Conservation (phyloP, 2,329 filamentous ascomycete species). For the Fonsecaea erecta region DNA sequence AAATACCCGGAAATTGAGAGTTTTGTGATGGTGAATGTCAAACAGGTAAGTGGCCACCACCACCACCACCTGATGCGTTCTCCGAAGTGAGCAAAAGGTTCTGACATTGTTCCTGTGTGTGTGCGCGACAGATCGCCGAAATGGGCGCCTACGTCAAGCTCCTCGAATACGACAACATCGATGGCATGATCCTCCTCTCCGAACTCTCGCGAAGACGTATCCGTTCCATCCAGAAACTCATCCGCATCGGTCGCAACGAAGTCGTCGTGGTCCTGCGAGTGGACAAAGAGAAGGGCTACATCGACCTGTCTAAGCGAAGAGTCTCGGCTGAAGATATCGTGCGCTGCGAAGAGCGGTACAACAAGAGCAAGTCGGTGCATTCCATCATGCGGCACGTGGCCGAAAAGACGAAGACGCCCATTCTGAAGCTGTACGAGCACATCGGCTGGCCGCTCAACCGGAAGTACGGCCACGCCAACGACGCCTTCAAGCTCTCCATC, state of each 20-base stretch:
- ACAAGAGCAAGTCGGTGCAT: conserved; percentile 99
- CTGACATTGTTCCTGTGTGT: conserved; percentile 20
- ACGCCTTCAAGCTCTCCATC: conserved; percentile 99
- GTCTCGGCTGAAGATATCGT: conserved; percentile 97
- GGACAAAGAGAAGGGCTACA: conserved; percentile 99
- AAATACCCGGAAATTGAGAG: conserved; percentile 98
- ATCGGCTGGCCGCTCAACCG: conserved; percentile 98
- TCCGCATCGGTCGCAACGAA: conserved; percentile 96
- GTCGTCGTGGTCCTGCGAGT: conserved; percentile 98
- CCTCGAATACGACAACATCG: conserved; percentile 99
- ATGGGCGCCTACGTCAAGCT: conserved; percentile 99
- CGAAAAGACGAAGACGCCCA: conserved; percentile 93
- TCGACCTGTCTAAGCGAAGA: conserved; percentile 97
- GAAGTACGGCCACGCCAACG: conserved; percentile 94
- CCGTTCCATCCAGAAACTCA: conserved; percentile 97
- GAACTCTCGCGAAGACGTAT: conserved; percentile 98
- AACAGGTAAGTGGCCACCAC: conserved; percentile 75
- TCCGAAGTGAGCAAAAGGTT: conserved; percentile 2
- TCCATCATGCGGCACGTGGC: conserved; percentile 98
- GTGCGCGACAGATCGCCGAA: conserved; percentile 85
- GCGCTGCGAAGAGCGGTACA: conserved; percentile 98
- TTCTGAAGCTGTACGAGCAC: conserved; percentile 89
- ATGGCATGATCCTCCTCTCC: conserved; percentile 99
- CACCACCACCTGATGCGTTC: background rate
- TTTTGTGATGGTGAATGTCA: conserved; percentile 99